Evolutionary conservation across 2,329 filamentous ascomycete species (phyloP).

Genomic region (Xylariales sp.): DNA sequence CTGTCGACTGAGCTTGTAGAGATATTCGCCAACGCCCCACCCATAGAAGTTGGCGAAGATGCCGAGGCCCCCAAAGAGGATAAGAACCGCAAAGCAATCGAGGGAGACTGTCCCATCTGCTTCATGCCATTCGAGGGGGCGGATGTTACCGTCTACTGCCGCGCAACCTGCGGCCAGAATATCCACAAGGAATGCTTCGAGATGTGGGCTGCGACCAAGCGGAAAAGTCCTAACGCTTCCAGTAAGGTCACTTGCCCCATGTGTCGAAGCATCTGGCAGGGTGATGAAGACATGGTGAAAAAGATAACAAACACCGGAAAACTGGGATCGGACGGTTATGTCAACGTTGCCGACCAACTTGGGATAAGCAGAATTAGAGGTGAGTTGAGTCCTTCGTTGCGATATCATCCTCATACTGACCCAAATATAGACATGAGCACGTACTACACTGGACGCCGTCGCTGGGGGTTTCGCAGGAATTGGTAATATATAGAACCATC

Average conservation of each 20-base stretch:
- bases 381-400: slow-evolving; percentile 19
- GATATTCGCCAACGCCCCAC: slow-evolving; percentile 52
- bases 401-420: no score
- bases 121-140: slow-evolving; percentile 39
- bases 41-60: slow-evolving; percentile 33
- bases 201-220: slow-evolving; percentile 48
- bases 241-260: slow-evolving; percentile 54
- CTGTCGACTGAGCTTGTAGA: slow-evolving; percentile 53
- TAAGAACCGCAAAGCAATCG: slow-evolving; percentile 41
- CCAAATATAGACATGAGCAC: slow-evolving; percentile 19
- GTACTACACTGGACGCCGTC: slow-evolving; percentile 6
- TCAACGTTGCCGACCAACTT: slow-evolving; percentile 58
- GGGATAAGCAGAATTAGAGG: slow-evolving; percentile 51
- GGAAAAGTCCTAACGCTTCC: slow-evolving; percentile 17
- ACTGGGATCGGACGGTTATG: slow-evolving; percentile 48
- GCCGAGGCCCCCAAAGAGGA: slow-evolving; percentile 13
- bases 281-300: slow-evolving; percentile 36
- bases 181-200: slow-evolving; percentile 50
- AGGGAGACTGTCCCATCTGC: slow-evolving; percentile 56
- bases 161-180: slow-evolving; percentile 49
- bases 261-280: slow-evolving; percentile 55
- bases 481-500: no score
- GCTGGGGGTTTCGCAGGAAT: no score
- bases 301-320: slow-evolving; percentile 37
- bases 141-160: slow-evolving; percentile 44